Conservation (phyloP, 2,329 filamentous ascomycete genomes). For the Venturia nashicola region DNA sequence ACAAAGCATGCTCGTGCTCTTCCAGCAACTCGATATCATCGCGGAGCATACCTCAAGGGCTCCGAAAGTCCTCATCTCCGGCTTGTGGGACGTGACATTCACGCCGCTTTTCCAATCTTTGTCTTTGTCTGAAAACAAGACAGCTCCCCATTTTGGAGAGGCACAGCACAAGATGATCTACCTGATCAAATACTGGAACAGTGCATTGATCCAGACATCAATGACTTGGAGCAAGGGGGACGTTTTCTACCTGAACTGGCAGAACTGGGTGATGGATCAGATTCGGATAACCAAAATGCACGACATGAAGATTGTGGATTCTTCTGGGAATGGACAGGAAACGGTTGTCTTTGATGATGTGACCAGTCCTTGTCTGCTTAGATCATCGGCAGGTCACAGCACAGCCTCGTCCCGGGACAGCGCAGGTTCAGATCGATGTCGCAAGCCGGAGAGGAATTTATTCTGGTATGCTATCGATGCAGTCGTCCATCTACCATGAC, state of each 20-base stretch:
- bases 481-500: conserved; percentile 22
- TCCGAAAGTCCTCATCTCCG: conserved; percentile 20
- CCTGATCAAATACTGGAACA: conserved; percentile 19
- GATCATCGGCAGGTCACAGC: not conserved
- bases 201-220: conserved; percentile 18
- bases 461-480: conserved; percentile 15
- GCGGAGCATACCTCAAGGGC: conserved; percentile 17
- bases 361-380: conserved; percentile 18
- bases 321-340: conserved; percentile 20
- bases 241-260: conserved; percentile 21
- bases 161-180: conserved; percentile 17
- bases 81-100: conserved; percentile 23
- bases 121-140: conserved; percentile 14
- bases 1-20: conserved; percentile 21
- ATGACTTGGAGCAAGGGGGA: conserved; percentile 20
- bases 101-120: conserved; percentile 20
- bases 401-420: not conserved
- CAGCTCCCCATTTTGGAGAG: conserved; percentile 18
- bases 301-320: conserved; percentile 20
- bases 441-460: conserved; percentile 18
- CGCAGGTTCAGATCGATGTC: not conserved
- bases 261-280: conserved; percentile 22
- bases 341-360: conserved; percentile 22
- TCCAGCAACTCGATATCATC: conserved; percentile 22
- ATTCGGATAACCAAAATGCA: conserved; percentile 22